Conservation (phyloP, 495 filamentous ascomycete species). For the Cryomyces antarcticus region DNA sequence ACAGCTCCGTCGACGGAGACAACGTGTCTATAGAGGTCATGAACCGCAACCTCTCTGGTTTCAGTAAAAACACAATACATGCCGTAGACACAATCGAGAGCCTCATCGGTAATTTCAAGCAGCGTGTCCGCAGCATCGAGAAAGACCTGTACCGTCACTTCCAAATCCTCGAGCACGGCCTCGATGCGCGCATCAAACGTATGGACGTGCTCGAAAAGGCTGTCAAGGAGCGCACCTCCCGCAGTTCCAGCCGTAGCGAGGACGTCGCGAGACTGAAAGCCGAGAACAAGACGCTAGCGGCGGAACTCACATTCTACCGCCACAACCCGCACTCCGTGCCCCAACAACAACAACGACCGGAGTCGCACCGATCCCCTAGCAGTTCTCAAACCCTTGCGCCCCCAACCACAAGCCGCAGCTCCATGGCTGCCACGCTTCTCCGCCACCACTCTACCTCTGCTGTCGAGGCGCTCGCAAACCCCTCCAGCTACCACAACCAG, state of each 20-base stretch:
- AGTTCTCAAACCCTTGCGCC: too few species aligned
- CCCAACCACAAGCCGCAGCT: too few species aligned
- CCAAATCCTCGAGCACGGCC: slow-evolving; percentile 59
- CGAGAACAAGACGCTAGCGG: slow-evolving; percentile 64
- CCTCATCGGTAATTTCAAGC: slow-evolving; percentile 61
- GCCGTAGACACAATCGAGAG: slow-evolving; percentile 78
- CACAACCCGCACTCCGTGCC: too few species aligned
- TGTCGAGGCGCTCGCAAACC: slow-evolving; percentile 18
- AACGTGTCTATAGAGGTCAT: slow-evolving; percentile 66
- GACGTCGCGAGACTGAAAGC: slow-evolving; percentile 52
- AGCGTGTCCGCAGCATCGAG: slow-evolving; percentile 63
- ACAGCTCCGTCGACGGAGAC: slow-evolving; percentile 73
- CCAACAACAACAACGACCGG: too few species aligned
- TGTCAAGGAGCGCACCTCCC: slow-evolving; percentile 11
- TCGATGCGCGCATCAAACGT: slow-evolving; percentile 60
- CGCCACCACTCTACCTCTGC: slow-evolving; percentile 29
- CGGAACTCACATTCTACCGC: slow-evolving; percentile 56
- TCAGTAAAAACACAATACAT: slow-evolving; percentile 68
- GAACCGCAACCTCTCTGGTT: slow-evolving; percentile 51
- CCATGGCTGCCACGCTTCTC: slow-evolving; percentile 24
- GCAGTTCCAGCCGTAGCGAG: slow-evolving; percentile 27
- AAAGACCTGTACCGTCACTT: slow-evolving; percentile 80
- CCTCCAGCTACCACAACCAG: slow-evolving; percentile 1
- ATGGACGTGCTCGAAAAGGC: slow-evolving; percentile 65
- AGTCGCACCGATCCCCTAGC: too few species aligned